Evolutionary conservation across 208 protist genomes (phyloP).

Genomic region (Wallacemonas sp.): DNA sequence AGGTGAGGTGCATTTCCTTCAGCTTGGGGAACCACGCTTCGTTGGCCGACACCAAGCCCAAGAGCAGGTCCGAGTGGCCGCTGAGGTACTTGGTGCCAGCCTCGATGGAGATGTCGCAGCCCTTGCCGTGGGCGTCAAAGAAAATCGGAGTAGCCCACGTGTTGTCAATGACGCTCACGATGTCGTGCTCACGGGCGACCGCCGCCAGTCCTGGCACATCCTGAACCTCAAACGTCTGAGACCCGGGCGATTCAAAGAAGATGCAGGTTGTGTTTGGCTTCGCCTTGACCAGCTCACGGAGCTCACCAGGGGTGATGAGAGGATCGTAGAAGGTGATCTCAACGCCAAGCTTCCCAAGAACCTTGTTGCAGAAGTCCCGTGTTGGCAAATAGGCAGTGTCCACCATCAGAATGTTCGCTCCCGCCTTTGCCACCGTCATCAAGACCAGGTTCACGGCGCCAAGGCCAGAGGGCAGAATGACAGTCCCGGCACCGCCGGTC

Average conservation of each 20-base stretch:
- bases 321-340: constrained; percentile 37
- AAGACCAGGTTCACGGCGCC: constrained; percentile 28
- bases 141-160: constrained; percentile 38
- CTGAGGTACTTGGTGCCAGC: constrained; percentile 42
- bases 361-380: constrained; percentile 27
- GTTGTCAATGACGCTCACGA: constrained; percentile 33
- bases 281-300: constrained; percentile 30
- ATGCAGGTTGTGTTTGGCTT: constrained; percentile 29
- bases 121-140: constrained; percentile 33
- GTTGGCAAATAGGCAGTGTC: constrained; percentile 36
- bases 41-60: constrained; percentile 36
- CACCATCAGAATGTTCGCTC: constrained; percentile 32
- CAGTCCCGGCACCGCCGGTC: constrained; percentile 31
- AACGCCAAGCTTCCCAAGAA: constrained; percentile 28
- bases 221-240: constrained; percentile 35
- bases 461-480: constrained; percentile 31
- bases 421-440: constrained; percentile 24
- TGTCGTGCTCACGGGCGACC: constrained; percentile 22
- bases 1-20: constrained; percentile 17
- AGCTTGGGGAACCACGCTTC: constrained; percentile 29
- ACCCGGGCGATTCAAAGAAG: constrained; percentile 35
- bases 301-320: constrained; percentile 27
- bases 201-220: constrained; percentile 31
- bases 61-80: constrained; percentile 37
- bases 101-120: constrained; percentile 42